Evolutionary conservation across 768 basidiomycete genomes (phyloP).

Genomic region (Xanthoconium purpureum): DNA sequence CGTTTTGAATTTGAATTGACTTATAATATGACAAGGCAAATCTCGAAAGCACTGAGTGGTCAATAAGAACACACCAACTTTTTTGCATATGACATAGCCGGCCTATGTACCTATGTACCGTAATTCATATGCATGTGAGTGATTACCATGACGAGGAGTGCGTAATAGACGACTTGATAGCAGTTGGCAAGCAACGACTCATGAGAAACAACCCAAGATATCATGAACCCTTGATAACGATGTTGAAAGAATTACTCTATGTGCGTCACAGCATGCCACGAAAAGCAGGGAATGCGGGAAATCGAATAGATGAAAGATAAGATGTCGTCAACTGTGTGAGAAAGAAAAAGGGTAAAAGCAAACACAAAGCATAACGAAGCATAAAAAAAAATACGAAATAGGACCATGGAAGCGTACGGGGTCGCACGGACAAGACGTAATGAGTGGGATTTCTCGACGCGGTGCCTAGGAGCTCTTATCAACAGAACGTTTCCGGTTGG

Average conservation of each 20-base stretch:
- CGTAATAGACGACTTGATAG: constrained; percentile 1
- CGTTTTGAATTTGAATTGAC: too few relatives aligned
- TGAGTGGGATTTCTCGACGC: not conserved
- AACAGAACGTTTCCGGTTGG: constrained; percentile 27
- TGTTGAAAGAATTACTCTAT: constrained; percentile 23
- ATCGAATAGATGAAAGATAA: constrained; percentile 35
- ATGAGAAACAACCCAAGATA: constrained; percentile 17
- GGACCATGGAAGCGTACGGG: not conserved
- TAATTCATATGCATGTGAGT: not conserved
- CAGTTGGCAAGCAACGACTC: constrained; percentile 9
- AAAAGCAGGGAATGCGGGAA: constrained; percentile 2
- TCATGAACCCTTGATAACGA: constrained; percentile 10
- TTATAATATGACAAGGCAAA: not conserved
- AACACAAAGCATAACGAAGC: constrained; percentile 26
- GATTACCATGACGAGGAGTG: constrained; percentile 1
- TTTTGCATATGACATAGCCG: constrained; percentile 6
- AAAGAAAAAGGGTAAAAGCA: constrained; percentile 10
- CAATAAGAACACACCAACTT: not conserved
- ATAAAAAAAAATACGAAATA: constrained; percentile 14
- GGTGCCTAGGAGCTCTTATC: constrained; percentile 25
- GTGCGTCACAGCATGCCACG: constrained; percentile 27
- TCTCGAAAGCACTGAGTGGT: not conserved
- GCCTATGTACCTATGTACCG: not conserved
- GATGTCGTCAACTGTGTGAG: constrained; percentile 12
- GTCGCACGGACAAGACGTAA: constrained; percentile 12